Evolutionary conservation across 805 yeast genomes (phyloP).

Genomic region (Lachancea cidri): DNA sequence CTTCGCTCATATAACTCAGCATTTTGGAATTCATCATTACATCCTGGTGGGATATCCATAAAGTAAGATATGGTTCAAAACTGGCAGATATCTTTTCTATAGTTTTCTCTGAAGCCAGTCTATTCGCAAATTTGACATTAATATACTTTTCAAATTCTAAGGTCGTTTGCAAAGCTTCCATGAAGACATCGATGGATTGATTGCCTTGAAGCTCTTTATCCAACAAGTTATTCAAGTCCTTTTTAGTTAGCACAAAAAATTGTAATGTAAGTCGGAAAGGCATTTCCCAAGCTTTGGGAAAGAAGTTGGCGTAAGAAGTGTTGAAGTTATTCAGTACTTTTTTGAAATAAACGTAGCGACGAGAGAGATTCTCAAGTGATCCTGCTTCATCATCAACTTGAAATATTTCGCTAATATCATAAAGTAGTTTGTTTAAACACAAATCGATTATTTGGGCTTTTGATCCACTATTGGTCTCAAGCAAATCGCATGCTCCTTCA

Average conservation of each 20-base stretch:
- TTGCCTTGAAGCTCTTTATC: conserved; percentile 38
- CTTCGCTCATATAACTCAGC: conserved; percentile 54
- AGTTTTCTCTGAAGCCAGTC: conserved; percentile 19
- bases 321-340: conserved; percentile 60
- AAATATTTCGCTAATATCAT: conserved; percentile 73
- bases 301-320: conserved; percentile 44
- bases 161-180: conserved; percentile 68
- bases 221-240: conserved; percentile 56
- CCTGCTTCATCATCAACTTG: conserved; percentile 88
- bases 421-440: conserved; percentile 65
- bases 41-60: conserved; percentile 89
- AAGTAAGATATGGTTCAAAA: conserved; percentile 77
- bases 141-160: conserved; percentile 78
- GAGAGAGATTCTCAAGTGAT: conserved; percentile 74
- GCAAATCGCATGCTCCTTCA: conserved; percentile 61
- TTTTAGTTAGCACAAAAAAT: conserved; percentile 65
- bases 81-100: conserved; percentile 47
- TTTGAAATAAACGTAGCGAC: conserved; percentile 79
- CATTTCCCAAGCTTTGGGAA: conserved; percentile 72
- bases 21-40: conserved; percentile 55
- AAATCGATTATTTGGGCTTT: conserved; percentile 60
- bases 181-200: conserved; percentile 57
- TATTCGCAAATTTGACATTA: conserved; percentile 54
- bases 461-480: conserved; percentile 61
- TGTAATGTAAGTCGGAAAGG: conserved; percentile 51